Evolutionary conservation across 371 early-diverging fungal species (phyloP).

Genomic region (Mortierella sp.): DNA sequence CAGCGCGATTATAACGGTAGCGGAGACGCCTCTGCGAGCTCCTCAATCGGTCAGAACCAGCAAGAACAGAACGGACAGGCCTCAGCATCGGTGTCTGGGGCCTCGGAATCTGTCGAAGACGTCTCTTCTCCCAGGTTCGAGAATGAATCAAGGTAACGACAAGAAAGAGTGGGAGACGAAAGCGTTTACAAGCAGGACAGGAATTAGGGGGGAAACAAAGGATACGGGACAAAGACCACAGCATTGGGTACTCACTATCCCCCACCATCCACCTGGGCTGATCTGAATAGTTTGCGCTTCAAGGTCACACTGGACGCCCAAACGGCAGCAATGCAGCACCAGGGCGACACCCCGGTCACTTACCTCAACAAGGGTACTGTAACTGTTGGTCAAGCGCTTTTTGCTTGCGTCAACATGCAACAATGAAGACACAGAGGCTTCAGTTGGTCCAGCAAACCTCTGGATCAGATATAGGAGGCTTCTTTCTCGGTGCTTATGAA

Average conservation of each 20-base stretch:
- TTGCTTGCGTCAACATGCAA: too few species aligned
- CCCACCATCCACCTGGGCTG: too few species aligned
- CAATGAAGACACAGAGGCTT: too few species aligned
- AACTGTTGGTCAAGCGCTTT: too few species aligned
- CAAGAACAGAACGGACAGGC: slow-evolving; percentile 13
- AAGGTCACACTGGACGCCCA: slow-evolving; percentile 56
- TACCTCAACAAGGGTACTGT: slow-evolving; percentile 74
- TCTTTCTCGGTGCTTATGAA: too few species aligned
- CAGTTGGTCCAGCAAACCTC: too few species aligned
- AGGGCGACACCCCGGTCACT: slow-evolving; percentile 66
- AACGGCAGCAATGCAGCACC: slow-evolving; percentile 66
- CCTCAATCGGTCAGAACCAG: slow-evolving; percentile 12
- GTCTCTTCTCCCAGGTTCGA: slow-evolving; percentile 25
- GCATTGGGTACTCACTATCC: slow-evolving; percentile 8
- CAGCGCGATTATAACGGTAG: slow-evolving; percentile 8
- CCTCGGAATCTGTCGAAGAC: slow-evolving; percentile 12
- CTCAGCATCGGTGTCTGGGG: background rate
- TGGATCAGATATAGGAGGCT: too few species aligned
- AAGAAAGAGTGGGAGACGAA: background rate
- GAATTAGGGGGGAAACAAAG: too few species aligned
- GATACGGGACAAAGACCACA: background rate
- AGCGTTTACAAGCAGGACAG: background rate
- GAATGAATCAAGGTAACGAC: slow-evolving; percentile 25
- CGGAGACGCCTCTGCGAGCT: slow-evolving; percentile 11
- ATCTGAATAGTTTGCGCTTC: slow-evolving; percentile 53